These are phyloP conservation scores for Pseudogymnoascus sp. DNA, from an alignment of 2,329 filamentous ascomycete species.

Conservation along the genomic window DNA sequence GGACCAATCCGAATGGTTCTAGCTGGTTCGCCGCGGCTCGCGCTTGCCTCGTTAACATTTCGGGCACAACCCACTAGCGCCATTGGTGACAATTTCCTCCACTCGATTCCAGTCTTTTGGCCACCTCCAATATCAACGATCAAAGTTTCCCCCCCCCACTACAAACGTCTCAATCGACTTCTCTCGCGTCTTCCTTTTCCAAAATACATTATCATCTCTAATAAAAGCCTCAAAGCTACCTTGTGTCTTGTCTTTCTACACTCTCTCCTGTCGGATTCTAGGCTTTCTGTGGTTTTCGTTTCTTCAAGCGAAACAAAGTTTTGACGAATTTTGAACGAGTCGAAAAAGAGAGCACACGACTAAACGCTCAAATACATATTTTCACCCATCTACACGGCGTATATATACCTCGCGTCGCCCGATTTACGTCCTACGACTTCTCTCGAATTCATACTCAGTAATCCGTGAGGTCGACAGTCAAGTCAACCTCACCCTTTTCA, in stretches of 20 bases:
- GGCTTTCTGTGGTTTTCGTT: slow-evolving; percentile 5
- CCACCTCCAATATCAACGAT: slow-evolving; percentile 12
- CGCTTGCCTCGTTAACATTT: slow-evolving; percentile 13
- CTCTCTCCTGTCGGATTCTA: slow-evolving; percentile 12
- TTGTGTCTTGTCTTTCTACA: slow-evolving; percentile 11
- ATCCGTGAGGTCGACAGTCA: neutral
- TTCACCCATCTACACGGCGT: slow-evolving; percentile 7
- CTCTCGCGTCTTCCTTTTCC: slow-evolving; percentile 7
- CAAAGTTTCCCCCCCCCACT: slow-evolving; percentile 11
- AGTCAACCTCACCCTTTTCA: slow-evolving; percentile 9
- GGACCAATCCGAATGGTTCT: slow-evolving; percentile 10
- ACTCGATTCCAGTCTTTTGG: slow-evolving; percentile 12
- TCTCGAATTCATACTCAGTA: neutral
- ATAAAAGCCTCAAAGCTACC: slow-evolving; percentile 5
- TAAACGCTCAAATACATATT: slow-evolving; percentile 6
- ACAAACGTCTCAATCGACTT: slow-evolving; percentile 10
- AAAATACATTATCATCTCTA: slow-evolving; percentile 10
- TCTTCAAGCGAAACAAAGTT: slow-evolving; percentile 10
- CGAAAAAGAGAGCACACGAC: slow-evolving; percentile 8
- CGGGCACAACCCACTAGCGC: slow-evolving; percentile 12
- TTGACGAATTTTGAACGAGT: slow-evolving; percentile 7
- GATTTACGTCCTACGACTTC: slow-evolving; percentile 1
- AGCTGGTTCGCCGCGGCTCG: slow-evolving; percentile 12
- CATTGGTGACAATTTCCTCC: slow-evolving; percentile 12
- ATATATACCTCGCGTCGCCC: slow-evolving; percentile 2